These are phyloP conservation scores for Neostapfia colusana DNA, from an alignment of 176 grass and related monocot genomes.

Conservation along the genomic window DNA sequence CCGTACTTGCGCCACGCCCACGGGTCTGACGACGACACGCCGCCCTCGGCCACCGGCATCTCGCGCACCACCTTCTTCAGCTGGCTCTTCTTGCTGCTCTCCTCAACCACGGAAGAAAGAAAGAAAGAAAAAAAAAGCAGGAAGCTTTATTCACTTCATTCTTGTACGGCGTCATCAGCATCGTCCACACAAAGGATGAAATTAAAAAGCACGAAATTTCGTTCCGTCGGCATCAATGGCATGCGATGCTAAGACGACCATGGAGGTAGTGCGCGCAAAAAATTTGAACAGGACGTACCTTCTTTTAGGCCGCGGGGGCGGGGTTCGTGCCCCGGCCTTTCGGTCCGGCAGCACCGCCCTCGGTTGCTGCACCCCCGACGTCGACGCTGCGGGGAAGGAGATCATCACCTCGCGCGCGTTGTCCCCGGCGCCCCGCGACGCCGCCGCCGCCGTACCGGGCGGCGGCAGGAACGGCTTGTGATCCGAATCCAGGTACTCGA, in stretches of 20 bases:
- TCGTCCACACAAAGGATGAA: background rate
- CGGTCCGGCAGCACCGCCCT: conserved; percentile 22
- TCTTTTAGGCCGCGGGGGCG: conserved; percentile 37
- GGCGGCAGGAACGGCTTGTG: conserved; percentile 29
- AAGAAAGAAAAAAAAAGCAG: background rate
- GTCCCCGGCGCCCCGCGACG: conserved; percentile 14
- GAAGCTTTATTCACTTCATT: background rate
- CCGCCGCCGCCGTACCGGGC: background rate
- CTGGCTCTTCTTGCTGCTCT: conserved; percentile 75
- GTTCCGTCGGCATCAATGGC: background rate
- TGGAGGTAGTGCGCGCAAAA: background rate
- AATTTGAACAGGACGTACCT: conserved; percentile 28
- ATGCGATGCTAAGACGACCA: background rate
- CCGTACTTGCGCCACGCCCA: conserved; percentile 99
- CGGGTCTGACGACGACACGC: conserved; percentile 63
- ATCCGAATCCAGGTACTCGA: conserved; percentile 48
- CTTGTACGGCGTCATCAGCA: background rate
- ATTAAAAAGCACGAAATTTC: background rate
- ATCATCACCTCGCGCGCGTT: conserved; percentile 47
- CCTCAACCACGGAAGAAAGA: background rate
- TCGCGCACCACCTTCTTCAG: conserved; percentile 83
- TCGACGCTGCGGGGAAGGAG: conserved; percentile 39
- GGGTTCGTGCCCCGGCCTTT: conserved; percentile 36
- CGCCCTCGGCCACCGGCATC: conserved; percentile 69
- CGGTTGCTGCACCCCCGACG: conserved; percentile 29